phyloP scores from a whole-genome alignment of 352 stramenopile species.

The Phytophthora colocasiae region DNA sequence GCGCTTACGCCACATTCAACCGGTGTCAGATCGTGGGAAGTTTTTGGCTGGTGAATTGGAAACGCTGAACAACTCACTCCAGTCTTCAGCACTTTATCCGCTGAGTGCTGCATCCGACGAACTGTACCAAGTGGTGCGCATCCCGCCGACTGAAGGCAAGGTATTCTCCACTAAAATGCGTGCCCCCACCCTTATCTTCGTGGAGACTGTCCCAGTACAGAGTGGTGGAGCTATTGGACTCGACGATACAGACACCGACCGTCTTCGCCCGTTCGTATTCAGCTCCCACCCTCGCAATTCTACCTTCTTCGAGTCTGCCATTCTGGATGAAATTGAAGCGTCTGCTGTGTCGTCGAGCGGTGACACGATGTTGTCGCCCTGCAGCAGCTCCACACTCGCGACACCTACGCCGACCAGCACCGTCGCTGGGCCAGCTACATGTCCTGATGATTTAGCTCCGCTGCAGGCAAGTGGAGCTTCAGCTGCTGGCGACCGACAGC shows the following conservation, averaged over 20 bases:
- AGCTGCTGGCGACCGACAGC: slow-evolving; percentile 6
- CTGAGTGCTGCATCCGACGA: slow-evolving; percentile 77
- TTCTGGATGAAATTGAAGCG: slow-evolving; percentile 44
- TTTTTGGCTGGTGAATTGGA: slow-evolving; percentile 58
- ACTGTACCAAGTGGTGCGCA: slow-evolving; percentile 74
- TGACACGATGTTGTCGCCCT: slow-evolving; percentile 30
- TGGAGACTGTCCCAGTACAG: slow-evolving; percentile 74
- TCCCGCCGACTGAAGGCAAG: slow-evolving; percentile 79
- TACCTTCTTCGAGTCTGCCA: slow-evolving; percentile 69
- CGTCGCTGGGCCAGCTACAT: slow-evolving; percentile 9
- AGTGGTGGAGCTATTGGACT: slow-evolving; percentile 36
- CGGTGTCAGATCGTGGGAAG: slow-evolving; percentile 55
- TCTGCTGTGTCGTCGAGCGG: slow-evolving; percentile 36
- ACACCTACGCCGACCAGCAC: slow-evolving; percentile 24
- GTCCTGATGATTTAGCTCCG: slow-evolving; percentile 14
- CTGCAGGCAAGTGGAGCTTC: slow-evolving; percentile 13
- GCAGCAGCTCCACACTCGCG: slow-evolving; percentile 41
- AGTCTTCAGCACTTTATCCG: slow-evolving; percentile 71
- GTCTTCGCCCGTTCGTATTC: slow-evolving; percentile 61
- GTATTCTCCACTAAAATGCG: slow-evolving; percentile 90
- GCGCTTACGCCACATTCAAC: slow-evolving; percentile 68
- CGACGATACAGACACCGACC: slow-evolving; percentile 40
- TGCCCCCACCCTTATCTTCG: slow-evolving; percentile 78
- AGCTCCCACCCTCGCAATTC: slow-evolving; percentile 59
- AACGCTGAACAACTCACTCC: slow-evolving; percentile 61